Percentiles rank a stretch among this genome's conserved stretches.
phyloP scores from a whole-genome alignment of 257 asterid species.

The Lycium ferocissimum region DNA sequence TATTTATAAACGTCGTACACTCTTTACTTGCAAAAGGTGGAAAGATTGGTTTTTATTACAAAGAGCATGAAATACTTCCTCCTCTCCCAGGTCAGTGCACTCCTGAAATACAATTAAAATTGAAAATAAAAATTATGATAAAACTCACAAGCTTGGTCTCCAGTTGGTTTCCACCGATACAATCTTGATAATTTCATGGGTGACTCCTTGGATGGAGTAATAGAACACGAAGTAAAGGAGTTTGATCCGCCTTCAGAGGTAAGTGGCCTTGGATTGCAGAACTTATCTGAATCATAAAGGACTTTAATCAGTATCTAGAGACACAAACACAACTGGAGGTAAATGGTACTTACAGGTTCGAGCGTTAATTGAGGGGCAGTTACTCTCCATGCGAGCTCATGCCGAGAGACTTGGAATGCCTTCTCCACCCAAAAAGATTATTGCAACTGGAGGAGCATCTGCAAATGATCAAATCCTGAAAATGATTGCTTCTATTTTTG shows the following conservation, averaged over 20 bases:
- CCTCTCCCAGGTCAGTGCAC: constrained; percentile 78
- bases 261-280: constrained; percentile 24
- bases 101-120: not conserved
- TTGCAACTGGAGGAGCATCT: constrained; percentile 99
- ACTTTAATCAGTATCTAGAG: not conserved
- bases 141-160: constrained; percentile 31
- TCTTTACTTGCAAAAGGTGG: constrained; percentile 59
- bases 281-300: not conserved
- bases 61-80: constrained; percentile 89
- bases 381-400: constrained; percentile 89
- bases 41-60: constrained; percentile 91
- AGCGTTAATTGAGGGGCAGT: constrained; percentile 89
- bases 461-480: constrained; percentile 64
- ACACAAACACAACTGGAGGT: constrained; percentile 7
- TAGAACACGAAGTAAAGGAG: constrained; percentile 61
- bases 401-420: constrained; percentile 95
- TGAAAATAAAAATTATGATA: not conserved
- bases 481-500: constrained; percentile 74
- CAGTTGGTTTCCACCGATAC: constrained; percentile 86
- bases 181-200: constrained; percentile 67
- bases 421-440: constrained; percentile 85
- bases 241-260: constrained; percentile 90
- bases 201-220: constrained; percentile 59
- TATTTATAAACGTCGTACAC: constrained; percentile 28
- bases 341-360: constrained; percentile 58